Conservation (phyloP, 495 filamentous ascomycete genomes). For the Stereocaulon alpinum region DNA sequence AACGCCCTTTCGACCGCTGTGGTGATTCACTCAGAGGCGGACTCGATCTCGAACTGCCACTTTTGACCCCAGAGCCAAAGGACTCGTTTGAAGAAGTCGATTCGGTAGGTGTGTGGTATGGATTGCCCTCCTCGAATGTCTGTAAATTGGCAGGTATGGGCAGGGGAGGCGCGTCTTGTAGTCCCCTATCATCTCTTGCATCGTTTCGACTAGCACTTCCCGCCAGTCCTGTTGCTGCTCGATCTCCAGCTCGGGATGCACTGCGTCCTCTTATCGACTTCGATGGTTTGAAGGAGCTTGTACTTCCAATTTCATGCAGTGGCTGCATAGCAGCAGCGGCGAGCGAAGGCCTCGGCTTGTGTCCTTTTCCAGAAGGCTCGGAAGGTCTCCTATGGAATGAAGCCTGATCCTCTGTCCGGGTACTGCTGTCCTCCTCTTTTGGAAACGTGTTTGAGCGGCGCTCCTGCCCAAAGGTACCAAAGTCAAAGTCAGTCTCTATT, state of each 20-base stretch:
- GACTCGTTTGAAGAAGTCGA: slow-evolving; percentile 65
- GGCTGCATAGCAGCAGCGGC: slow-evolving; percentile 28
- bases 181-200: slow-evolving; percentile 5
- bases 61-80: slow-evolving; percentile 49
- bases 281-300: slow-evolving; percentile 22
- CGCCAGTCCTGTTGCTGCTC: not conserved
- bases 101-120: slow-evolving; percentile 52
- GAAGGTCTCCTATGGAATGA: slow-evolving; percentile 11
- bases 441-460: slow-evolving; percentile 50
- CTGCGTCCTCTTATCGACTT: slow-evolving; percentile 23
- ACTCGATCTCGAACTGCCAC: slow-evolving; percentile 63
- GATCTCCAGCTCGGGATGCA: slow-evolving; percentile 14
- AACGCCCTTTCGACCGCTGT: not conserved
- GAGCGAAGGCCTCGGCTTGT: slow-evolving; percentile 18
- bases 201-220: not conserved
- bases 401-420: slow-evolving; percentile 16
- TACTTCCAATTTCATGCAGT: slow-evolving; percentile 26
- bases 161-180: slow-evolving; percentile 17
- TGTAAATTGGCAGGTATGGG: slow-evolving; percentile 34
- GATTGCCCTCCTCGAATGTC: slow-evolving; percentile 42
- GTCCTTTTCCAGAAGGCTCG: slow-evolving; percentile 12
- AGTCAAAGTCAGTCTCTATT: slow-evolving; percentile 26
- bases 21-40: slow-evolving; percentile 28
- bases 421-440: slow-evolving; percentile 23
- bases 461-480: slow-evolving; percentile 30